These are phyloP conservation scores for Thymus quinquecostatus DNA, from an alignment of 257 asterid species.

Conservation along the genomic window DNA sequence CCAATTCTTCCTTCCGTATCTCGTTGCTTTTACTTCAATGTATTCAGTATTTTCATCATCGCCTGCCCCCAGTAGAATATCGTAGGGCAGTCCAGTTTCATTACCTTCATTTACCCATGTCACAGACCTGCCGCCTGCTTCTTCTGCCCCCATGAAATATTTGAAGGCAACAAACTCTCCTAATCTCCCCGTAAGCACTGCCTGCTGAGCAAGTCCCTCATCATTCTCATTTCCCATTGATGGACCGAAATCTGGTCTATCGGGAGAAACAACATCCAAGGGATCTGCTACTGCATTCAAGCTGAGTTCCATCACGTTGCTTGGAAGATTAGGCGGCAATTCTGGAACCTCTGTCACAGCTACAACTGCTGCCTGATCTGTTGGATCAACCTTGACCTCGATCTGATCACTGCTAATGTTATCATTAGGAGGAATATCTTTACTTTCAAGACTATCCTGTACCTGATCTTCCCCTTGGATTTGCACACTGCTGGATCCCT, in stretches of 20 bases:
- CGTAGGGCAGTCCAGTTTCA: conserved; percentile 91
- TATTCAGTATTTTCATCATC: conserved; percentile 57
- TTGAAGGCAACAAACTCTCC: conserved; percentile 82
- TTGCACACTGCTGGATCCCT: conserved; percentile 32
- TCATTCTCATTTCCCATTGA: conserved; percentile 43
- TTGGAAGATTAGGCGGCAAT: conserved; percentile 30
- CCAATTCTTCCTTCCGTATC: conserved; percentile 65
- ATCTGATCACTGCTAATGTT: conserved; percentile 27
- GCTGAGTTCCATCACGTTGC: conserved; percentile 33
- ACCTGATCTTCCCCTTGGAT: conserved; percentile 27
- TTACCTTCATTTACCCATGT: conserved; percentile 81
- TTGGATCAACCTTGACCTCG: conserved; percentile 35
- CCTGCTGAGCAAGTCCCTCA: conserved; percentile 49
- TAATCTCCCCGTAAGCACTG: conserved; percentile 71
- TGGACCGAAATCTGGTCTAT: conserved; percentile 30
- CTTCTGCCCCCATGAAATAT: conserved; percentile 52
- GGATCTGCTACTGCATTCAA: conserved; percentile 35
- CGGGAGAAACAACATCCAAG: conserved; percentile 39
- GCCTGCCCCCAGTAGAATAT: conserved; percentile 57
- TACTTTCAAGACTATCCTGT: conserved; percentile 32
- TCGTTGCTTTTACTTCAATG: conserved; percentile 89
- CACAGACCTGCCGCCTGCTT: conserved; percentile 42
- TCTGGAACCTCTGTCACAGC: conserved; percentile 39
- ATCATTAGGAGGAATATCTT: conserved; percentile 33
- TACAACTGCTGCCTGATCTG: conserved; percentile 28